phyloP scores from a whole-genome alignment of 345 rosid genomes.

The Salix purpurea region DNA sequence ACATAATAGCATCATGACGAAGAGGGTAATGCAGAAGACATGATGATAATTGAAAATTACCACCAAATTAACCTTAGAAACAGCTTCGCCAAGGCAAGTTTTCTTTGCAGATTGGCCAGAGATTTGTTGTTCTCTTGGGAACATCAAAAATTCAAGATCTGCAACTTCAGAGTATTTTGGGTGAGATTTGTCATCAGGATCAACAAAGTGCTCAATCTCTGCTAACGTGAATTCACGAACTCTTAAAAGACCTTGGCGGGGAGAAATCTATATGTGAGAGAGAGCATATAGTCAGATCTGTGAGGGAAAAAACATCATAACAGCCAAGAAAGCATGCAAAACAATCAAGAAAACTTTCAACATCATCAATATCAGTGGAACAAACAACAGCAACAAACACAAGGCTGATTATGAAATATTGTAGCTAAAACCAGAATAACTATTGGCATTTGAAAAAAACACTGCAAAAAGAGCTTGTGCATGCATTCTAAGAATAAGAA shows the following conservation, averaged over 20 bases:
- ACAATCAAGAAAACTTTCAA: not conserved
- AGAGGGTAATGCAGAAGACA: not conserved
- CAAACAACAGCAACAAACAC: not conserved
- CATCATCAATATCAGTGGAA: not conserved
- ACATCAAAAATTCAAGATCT: slow-evolving; percentile 75
- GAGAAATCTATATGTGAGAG: slow-evolving; percentile 59
- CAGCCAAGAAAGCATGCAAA: not conserved
- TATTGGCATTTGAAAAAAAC: not conserved
- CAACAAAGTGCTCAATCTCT: slow-evolving; percentile 95
- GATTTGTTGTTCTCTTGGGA: slow-evolving; percentile 84
- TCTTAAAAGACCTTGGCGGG: slow-evolving; percentile 95
- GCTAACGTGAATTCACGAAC: slow-evolving; percentile 95
- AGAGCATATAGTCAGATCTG: not conserved
- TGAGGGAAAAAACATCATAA: not conserved
- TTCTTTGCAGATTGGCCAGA: slow-evolving; percentile 72
- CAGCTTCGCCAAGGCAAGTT: slow-evolving; percentile 67
- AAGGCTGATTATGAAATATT: not conserved
- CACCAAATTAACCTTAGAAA: slow-evolving; percentile 55
- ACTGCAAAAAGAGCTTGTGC: not conserved
- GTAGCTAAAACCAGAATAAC: not conserved
- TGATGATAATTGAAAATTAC: not conserved
- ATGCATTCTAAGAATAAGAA: not conserved
- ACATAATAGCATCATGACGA: slow-evolving; percentile 7
- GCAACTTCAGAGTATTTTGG: slow-evolving; percentile 69
- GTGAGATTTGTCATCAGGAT: slow-evolving; percentile 93